Evolutionary conservation across 1,284 basidiomycete genomes (phyloP).

Genomic region (Mycena citricolor): DNA sequence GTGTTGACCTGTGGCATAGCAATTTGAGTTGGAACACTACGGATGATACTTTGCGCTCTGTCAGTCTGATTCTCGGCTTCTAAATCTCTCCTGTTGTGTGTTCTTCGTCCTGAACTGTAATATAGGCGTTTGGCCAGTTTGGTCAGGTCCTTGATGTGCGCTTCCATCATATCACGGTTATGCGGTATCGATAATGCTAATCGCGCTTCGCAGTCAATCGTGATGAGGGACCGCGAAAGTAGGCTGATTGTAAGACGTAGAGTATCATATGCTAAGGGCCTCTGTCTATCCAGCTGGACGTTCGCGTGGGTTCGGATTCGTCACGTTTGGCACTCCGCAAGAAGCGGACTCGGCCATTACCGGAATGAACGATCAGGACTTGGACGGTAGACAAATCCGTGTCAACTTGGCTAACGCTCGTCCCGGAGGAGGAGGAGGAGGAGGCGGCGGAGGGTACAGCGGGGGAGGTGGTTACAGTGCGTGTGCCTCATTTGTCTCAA

Average conservation of each 20-base stretch:
- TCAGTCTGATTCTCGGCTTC: slow-evolving; percentile 59
- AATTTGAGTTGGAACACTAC: slow-evolving; percentile 94
- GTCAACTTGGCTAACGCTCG: slow-evolving; percentile 95
- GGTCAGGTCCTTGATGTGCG: slow-evolving; percentile 78
- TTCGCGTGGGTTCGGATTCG: slow-evolving; percentile 96
- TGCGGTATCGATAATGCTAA: slow-evolving; percentile 22
- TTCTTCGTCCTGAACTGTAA: slow-evolving; percentile 23
- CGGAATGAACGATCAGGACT: slow-evolving; percentile 86
- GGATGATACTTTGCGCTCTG: slow-evolving; percentile 83
- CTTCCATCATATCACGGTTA: slow-evolving; percentile 41
- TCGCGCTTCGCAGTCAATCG: slow-evolving; percentile 66
- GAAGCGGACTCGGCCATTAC: slow-evolving; percentile 84
- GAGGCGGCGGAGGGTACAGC: slow-evolving; percentile 29
- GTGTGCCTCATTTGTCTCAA: background rate
- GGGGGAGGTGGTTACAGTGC: slow-evolving; percentile 26
- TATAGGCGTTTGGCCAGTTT: slow-evolving; percentile 68
- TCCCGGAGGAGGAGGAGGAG: slow-evolving; percentile 53
- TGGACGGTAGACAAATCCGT: slow-evolving; percentile 91
- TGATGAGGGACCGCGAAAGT: slow-evolving; percentile 96
- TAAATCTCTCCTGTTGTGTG: slow-evolving; percentile 36
- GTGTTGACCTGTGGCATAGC: slow-evolving; percentile 40
- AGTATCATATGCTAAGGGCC: background rate
- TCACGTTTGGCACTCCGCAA: slow-evolving; percentile 62
- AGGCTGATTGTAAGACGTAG: background rate
- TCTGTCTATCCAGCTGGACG: slow-evolving; percentile 56